Evolutionary conservation across 768 basidiomycete species (phyloP).

Genomic region (Lactarius quietus): DNA sequence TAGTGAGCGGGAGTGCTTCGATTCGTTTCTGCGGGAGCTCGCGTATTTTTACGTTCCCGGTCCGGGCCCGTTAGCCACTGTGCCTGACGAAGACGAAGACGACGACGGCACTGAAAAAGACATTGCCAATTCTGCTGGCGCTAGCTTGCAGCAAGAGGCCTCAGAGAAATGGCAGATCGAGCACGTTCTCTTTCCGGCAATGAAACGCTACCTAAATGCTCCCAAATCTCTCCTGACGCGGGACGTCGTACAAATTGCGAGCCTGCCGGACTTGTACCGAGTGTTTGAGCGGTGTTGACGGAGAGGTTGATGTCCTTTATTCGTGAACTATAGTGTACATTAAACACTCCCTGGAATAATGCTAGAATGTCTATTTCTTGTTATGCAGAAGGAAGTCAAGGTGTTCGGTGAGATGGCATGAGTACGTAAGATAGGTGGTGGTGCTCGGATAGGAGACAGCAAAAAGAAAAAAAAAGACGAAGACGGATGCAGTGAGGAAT

Average conservation of each 20-base stretch:
- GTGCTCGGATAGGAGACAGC: neutral
- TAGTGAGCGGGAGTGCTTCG: conserved; percentile 81
- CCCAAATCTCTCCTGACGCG: conserved; percentile 62
- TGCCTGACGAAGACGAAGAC: neutral
- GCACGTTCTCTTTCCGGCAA: conserved; percentile 84
- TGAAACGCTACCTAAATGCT: conserved; percentile 70
- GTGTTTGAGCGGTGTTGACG: conserved; percentile 88
- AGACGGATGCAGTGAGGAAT: neutral
- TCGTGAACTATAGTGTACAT: conserved; percentile 18
- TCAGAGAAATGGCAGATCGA: conserved; percentile 84
- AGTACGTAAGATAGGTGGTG: conserved; percentile 10
- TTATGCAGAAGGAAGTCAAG: neutral
- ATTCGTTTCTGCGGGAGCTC: conserved; percentile 79
- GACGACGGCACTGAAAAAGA: conserved; percentile 5
- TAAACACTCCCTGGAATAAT: conserved; percentile 3
- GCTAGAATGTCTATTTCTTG: conserved; percentile 4
- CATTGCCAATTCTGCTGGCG: conserved; percentile 29
- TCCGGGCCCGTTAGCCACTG: conserved; percentile 35
- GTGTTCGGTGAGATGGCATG: conserved; percentile 6
- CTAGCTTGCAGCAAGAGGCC: conserved; percentile 39
- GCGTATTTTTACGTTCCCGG: conserved; percentile 88
- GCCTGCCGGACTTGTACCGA: conserved; percentile 86
- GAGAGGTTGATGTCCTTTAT: neutral
- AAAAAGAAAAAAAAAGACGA: neutral
- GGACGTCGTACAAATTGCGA: conserved; percentile 86